Conservation (phyloP, 2,329 filamentous ascomycete genomes). For the Alternaria ventricosa region DNA sequence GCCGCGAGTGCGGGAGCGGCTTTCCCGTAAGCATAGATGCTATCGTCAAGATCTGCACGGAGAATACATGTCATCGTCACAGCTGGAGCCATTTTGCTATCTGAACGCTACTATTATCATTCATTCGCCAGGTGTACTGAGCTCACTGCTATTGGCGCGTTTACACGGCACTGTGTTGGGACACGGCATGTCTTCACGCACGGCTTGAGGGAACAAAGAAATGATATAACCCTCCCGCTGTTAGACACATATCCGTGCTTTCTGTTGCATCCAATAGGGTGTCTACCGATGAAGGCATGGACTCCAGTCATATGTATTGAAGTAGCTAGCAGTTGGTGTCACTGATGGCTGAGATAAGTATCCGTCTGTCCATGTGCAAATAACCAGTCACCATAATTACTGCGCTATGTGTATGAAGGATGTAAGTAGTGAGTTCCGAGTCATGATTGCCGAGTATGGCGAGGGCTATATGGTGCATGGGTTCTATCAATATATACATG, state of each 20-base stretch:
- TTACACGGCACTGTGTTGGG: neutral
- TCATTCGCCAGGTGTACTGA: neutral
- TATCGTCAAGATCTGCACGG: neutral
- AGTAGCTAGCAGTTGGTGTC: neutral
- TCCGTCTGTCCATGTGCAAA: neutral
- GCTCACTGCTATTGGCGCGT: neutral
- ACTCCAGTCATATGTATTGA: neutral
- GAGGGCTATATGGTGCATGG: fast-evolving
- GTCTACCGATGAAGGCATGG: neutral
- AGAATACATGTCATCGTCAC: neutral
- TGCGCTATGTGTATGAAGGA: neutral
- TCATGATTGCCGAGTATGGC: neutral
- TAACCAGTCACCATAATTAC: neutral
- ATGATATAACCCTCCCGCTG: neutral
- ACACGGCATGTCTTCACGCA: neutral
- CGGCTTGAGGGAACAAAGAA: neutral
- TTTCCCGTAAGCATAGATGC: neutral
- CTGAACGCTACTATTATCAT: neutral
- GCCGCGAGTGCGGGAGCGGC: neutral
- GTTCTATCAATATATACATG: fast-evolving
- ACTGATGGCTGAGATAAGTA: neutral
- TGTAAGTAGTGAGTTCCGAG: fast-evolving
- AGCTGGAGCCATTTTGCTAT: neutral
- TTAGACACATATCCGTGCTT: neutral
- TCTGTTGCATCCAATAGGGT: neutral